A percentile compares a stretch with the other conserved stretches of the same genome.
Conservation (phyloP, 129 eudicot genomes). For the Lactuca sativa region DNA sequence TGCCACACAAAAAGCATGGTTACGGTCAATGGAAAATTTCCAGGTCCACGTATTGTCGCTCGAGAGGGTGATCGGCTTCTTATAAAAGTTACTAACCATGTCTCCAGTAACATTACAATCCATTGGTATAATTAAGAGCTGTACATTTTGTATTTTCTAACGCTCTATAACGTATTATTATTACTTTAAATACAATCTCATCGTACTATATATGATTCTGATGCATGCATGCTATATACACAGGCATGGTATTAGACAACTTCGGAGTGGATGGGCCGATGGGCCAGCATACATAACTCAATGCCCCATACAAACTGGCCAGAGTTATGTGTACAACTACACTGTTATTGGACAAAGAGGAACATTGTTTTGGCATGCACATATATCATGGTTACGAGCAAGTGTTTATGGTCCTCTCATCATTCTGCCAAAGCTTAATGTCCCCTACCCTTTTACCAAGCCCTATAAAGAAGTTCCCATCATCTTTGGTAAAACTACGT, state of each 20-base stretch:
- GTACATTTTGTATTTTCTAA: background rate
- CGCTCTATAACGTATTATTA: background rate
- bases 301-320: conserved; percentile 62
- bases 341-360: conserved; percentile 51
- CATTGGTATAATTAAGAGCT: conserved; percentile 33
- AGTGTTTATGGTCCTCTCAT: conserved; percentile 55
- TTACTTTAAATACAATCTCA: background rate
- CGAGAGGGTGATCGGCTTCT: conserved; percentile 22
- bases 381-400: conserved; percentile 59
- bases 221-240: background rate
- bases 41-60: conserved; percentile 31
- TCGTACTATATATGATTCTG: background rate
- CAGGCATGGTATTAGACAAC: conserved; percentile 60
- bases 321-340: conserved; percentile 60
- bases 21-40: conserved; percentile 27
- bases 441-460: conserved; percentile 56
- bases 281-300: conserved; percentile 59
- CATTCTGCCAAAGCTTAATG: conserved; percentile 47
- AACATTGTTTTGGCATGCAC: conserved; percentile 35
- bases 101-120: conserved; percentile 32
- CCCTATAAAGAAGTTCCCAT: conserved; percentile 65
- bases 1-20: conserved; percentile 42
- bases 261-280: conserved; percentile 41
- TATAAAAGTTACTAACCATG: conserved; percentile 3
- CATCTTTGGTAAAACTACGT: conserved; percentile 38